phyloP scores from a whole-genome alignment of 352 stramenopile genomes.

The Phytophthora constricta region DNA sequence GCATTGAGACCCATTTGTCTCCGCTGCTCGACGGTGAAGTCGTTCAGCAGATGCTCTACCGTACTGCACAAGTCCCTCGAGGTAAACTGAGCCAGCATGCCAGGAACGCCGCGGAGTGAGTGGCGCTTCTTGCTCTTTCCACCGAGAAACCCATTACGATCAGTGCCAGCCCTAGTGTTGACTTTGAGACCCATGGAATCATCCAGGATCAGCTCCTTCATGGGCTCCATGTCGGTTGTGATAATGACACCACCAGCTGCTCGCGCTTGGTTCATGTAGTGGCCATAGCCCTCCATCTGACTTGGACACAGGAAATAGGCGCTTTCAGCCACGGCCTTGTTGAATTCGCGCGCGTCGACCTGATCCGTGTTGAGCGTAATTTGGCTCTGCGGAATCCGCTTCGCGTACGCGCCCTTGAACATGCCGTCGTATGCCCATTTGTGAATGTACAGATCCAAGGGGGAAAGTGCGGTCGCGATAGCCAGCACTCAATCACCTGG shows the following conservation, averaged over 20 bases:
- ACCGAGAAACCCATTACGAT: slow-evolving; percentile 54
- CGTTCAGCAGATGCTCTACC: slow-evolving; percentile 47
- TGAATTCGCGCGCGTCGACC: slow-evolving; percentile 43
- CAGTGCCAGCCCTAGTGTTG: slow-evolving; percentile 3
- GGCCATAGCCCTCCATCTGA: slow-evolving; percentile 64
- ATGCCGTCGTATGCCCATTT: slow-evolving; percentile 46
- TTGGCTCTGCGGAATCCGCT: slow-evolving; percentile 40
- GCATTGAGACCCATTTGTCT: slow-evolving; percentile 40
- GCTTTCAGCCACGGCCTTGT: slow-evolving; percentile 48
- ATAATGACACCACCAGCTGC: slow-evolving; percentile 58
- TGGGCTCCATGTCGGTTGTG: slow-evolving; percentile 56
- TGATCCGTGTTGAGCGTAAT: slow-evolving; percentile 42
- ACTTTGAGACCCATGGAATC: slow-evolving; percentile 48
- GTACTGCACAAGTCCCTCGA: slow-evolving; percentile 45
- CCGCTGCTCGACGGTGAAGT: slow-evolving; percentile 39
- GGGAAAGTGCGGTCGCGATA: slow-evolving; percentile 52
- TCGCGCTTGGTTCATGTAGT: slow-evolving; percentile 76
- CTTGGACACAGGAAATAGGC: slow-evolving; percentile 71
- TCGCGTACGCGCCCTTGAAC: slow-evolving; percentile 40
- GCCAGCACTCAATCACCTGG: slow-evolving; percentile 65
- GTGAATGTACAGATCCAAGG: slow-evolving; percentile 59
- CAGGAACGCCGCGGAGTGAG: slow-evolving; percentile 36
- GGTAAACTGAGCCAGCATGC: slow-evolving; percentile 49
- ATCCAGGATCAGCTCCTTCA: slow-evolving; percentile 62
- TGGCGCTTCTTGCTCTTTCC: slow-evolving; percentile 38